Evolutionary conservation across 257 asterid genomes (phyloP), one percentile per base, ranked within the genome.

Genomic region (Solanum chiquidenum): DNA sequence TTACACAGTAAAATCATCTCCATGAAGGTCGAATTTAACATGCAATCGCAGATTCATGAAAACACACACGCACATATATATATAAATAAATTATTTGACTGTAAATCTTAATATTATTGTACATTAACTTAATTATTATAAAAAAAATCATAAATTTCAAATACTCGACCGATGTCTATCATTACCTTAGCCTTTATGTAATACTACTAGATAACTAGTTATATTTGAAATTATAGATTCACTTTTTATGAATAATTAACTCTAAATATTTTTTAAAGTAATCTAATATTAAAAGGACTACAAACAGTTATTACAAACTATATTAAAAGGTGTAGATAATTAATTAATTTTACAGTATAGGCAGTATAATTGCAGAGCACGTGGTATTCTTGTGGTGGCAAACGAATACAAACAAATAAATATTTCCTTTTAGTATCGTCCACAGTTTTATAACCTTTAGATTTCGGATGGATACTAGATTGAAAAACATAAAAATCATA

Each of bases 301-400:
- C 20, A 68, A n/a, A 75, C 12, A 34, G n/a, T 40, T 76, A 25
- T 42, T 77, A 25, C 4, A 77, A 75, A 42, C 60, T 55, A 18
- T 55, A 55, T 76, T 14, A 76, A 12, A 40, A 14, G 58, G 0
- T 74, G 23, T 76, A 40, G 35, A 76, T 38, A 40, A 23, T 40
- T 74, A 21, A 74, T 74, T 31, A 29, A 62, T 29, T 68, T 25
- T 75, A 37, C 33, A 38, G 33, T 12, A 4, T 44, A 44, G 52
- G 52, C 18, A 44, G 18, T 40, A 8, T 25, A 77, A 38, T 8
- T 34, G 80, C 46, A 73, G 80, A 73, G 80, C 80, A 73, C 80
- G 20, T 73, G 80, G 80, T 33, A 73, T 73, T 73, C 46, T 73
- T 73, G 80, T 34, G 80, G 80, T 34, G 25, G 80, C 2, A 73